Percentiles rank a stretch among this genome's conserved stretches.
These are phyloP conservation scores for Oryza longistaminata DNA, from an alignment of 176 grass and related monocot genomes.

Conservation along the genomic window DNA sequence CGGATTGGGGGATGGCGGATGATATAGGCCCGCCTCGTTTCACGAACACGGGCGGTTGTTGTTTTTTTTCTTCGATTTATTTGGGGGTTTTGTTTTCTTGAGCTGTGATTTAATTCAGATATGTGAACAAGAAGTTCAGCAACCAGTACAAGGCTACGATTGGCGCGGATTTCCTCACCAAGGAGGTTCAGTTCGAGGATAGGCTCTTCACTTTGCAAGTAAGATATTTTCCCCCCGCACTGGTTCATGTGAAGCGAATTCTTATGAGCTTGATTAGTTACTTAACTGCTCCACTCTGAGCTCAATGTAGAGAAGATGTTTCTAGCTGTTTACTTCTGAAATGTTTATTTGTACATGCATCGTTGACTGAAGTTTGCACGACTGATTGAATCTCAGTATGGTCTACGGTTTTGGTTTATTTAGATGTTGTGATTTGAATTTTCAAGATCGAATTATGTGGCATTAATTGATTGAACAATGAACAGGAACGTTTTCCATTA, in stretches of 20 bases:
- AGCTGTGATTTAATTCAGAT: constrained; percentile 75
- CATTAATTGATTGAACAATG: neutral
- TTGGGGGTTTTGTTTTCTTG: constrained; percentile 20
- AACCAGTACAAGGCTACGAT: constrained; percentile 99
- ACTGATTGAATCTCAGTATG: no score
- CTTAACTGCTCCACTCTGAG: neutral
- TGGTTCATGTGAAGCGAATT: neutral
- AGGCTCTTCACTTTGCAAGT: constrained; percentile 92
- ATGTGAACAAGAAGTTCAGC: constrained; percentile 94
- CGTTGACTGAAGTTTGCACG: neutral
- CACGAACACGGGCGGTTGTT: neutral
- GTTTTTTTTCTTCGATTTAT: no score
- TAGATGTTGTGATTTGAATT: neutral
- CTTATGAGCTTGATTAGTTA: neutral
- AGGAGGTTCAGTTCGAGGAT: constrained; percentile 90
- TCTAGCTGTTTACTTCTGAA: neutral
- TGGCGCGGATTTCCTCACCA: constrained; percentile 97
- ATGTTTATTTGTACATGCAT: neutral
- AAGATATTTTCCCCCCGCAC: constrained; percentile 3
- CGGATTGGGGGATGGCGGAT: neutral
- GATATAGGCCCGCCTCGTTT: neutral
- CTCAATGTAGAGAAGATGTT: no score
- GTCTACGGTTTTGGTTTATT: neutral
- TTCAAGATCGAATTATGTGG: neutral
- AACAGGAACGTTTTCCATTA: neutral